Evolutionary conservation across 768 basidiomycete genomes (phyloP), one percentile per base, ranked within the genome.

Genomic region (Mycena vulgaris): DNA sequence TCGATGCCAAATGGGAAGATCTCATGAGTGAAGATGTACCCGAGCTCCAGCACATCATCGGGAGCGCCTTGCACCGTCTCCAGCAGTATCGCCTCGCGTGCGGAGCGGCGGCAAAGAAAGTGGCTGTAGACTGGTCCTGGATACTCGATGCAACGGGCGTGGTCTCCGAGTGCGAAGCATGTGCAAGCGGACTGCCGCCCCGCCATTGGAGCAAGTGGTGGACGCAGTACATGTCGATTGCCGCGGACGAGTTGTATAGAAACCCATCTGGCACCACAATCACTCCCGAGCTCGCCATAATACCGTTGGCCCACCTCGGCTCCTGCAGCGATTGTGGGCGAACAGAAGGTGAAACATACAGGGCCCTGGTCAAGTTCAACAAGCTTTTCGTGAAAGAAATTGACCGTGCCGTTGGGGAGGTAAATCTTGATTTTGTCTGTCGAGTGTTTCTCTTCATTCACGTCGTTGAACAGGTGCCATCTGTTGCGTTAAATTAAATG

Each of bases 41-140:
- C 51, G 84, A 83, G 59, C 77, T 85, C 23, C 79, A 78, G 40
- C 75, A 81, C 68, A 81, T 85, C 53, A 77, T 81, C 14, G 84
- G 80, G 2, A 78, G 78, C 17, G 78, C 73, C 23, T 77, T 84
- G 59, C 79, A 83, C 70, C 78, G 78, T 31, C 78, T 83, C 25
- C 63, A 70, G 23, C 68, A 64, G 59, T 65, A 70, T 56, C 63
- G 68, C 57, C 23, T 70, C 19, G 48, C 63, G 21, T 70, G 68
- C 35, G 68, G 68, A 10, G 39, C 49, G 17, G 57, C 39, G 2
- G 68, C 68, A 11, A 70, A 70, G 31, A 70, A 70, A n/a, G 62
- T 19, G 1, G 63, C 65, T 28, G 27, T 67, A 16, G 72, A 66
- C 53, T 66, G 65, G 56, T 40, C 47, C 40, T 59, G 59, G 66